Percentiles rank a stretch among this genome's conserved stretches.
Conservation (phyloP, 495 filamentous ascomycete species). For the Hypoxylon subgilvum region DNA sequence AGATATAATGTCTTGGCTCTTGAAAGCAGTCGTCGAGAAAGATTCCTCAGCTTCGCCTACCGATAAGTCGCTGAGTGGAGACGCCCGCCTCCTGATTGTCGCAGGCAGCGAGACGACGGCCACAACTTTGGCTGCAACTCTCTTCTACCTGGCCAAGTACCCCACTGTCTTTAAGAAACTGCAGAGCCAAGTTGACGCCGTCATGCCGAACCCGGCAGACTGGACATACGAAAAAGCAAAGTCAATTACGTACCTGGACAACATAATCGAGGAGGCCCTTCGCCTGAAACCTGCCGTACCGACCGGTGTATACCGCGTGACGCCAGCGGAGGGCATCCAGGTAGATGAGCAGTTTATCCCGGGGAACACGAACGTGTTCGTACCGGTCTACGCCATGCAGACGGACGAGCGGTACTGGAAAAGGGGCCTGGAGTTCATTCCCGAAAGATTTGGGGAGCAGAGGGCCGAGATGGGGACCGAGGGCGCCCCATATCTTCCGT, state of each 20-base stretch:
- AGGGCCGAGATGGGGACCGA: slow-evolving; percentile 44
- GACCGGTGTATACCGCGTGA: slow-evolving; percentile 43
- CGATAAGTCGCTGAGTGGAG: slow-evolving; percentile 13
- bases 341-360: slow-evolving; percentile 58
- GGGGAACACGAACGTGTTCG: slow-evolving; percentile 44
- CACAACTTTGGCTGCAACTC: slow-evolving; percentile 1
- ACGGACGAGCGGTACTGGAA: slow-evolving; percentile 50
- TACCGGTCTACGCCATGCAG: slow-evolving; percentile 33
- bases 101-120: slow-evolving; percentile 37
- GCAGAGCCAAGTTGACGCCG: slow-evolving; percentile 14
- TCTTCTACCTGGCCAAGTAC: slow-evolving; percentile 28
- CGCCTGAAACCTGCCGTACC: slow-evolving; percentile 54
- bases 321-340: slow-evolving; percentile 53
- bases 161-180: slow-evolving; percentile 27
- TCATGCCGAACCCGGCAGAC: slow-evolving; percentile 18
- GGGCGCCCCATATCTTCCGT: slow-evolving; percentile 32
- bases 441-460: slow-evolving; percentile 50
- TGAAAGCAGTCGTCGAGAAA: slow-evolving; percentile 29
- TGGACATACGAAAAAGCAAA: slow-evolving; percentile 35
- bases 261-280: slow-evolving; percentile 61
- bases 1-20: slow-evolving; percentile 37
- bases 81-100: slow-evolving; percentile 26
- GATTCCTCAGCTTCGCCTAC: slow-evolving; percentile 28
- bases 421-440: slow-evolving; percentile 54
- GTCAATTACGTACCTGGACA: slow-evolving; percentile 47